Conservation (phyloP, 371 early-diverging fungal genomes). For the Circinella umbellata region DNA sequence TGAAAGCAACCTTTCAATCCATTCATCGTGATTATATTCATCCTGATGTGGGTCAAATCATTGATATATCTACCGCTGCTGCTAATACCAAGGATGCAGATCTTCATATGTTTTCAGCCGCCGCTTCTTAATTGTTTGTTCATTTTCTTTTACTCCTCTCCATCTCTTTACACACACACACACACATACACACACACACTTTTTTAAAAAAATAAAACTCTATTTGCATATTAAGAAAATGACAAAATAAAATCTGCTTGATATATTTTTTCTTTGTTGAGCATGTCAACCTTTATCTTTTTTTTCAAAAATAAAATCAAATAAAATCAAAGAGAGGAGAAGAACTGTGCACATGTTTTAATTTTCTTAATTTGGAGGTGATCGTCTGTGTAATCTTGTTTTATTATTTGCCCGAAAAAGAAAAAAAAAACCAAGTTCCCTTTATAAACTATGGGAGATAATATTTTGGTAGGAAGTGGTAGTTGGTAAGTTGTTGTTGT, state of each 20-base stretch:
- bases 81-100: constrained; percentile 16
- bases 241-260: no score
- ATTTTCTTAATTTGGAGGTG: not conserved
- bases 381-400: not conserved
- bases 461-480: no score
- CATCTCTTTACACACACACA: no score
- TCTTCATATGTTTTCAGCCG: constrained; percentile 24
- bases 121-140: constrained; percentile 18
- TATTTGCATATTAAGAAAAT: no score
- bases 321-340: not conserved
- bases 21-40: constrained; percentile 17
- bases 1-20: constrained; percentile 21
- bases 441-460: no score
- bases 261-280: no score
- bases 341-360: not conserved
- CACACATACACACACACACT: no score
- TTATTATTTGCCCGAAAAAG: no score
- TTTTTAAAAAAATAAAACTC: no score
- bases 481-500: no score
- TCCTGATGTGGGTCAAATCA: constrained; percentile 10
- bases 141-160: not conserved
- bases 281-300: no score
- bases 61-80: constrained; percentile 13
- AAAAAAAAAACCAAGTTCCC: no score
- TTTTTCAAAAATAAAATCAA: not conserved